A percentile compares a stretch with the other conserved stretches of the same genome.
phyloP scores from a whole-genome alignment of 2,329 filamentous ascomycete species.

The Ophiocordyceps sinensis region DNA sequence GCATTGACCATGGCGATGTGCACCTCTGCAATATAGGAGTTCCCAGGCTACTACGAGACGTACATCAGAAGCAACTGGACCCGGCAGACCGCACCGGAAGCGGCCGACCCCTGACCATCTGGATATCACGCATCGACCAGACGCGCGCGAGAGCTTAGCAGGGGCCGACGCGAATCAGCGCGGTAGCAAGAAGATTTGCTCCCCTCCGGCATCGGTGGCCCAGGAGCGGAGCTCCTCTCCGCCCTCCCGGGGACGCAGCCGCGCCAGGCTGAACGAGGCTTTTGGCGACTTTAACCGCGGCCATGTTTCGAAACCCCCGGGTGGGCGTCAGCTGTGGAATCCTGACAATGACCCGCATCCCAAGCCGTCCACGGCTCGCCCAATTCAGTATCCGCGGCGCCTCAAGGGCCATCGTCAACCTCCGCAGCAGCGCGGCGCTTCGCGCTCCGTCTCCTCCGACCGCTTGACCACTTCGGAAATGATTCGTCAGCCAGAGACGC shows the following conservation, averaged over 20 bases:
- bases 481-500: conserved; percentile 39
- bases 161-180: conserved; percentile 5
- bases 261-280: conserved; percentile 5
- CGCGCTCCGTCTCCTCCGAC: conserved; percentile 1
- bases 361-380: conserved; percentile 2
- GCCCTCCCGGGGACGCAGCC: conserved; percentile 7
- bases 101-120: conserved; percentile 2
- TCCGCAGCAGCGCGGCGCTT: not conserved
- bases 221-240: conserved; percentile 7
- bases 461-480: conserved; percentile 2
- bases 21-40: not conserved
- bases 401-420: not conserved
- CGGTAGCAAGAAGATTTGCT: conserved; percentile 13
- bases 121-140: not conserved
- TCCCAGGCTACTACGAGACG: not conserved
- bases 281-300: conserved; percentile 11
- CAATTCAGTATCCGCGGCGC: not conserved
- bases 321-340: conserved; percentile 14
- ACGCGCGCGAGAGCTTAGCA: conserved; percentile 2
- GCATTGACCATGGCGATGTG: not conserved
- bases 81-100: conserved; percentile 3
- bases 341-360: conserved; percentile 9
- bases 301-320: conserved; percentile 6
- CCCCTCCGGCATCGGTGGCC: conserved; percentile 11
- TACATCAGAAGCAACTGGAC: not conserved